phyloP scores from a whole-genome alignment of 2,329 filamentous ascomycete species.

The Zasmidium cellare region DNA sequence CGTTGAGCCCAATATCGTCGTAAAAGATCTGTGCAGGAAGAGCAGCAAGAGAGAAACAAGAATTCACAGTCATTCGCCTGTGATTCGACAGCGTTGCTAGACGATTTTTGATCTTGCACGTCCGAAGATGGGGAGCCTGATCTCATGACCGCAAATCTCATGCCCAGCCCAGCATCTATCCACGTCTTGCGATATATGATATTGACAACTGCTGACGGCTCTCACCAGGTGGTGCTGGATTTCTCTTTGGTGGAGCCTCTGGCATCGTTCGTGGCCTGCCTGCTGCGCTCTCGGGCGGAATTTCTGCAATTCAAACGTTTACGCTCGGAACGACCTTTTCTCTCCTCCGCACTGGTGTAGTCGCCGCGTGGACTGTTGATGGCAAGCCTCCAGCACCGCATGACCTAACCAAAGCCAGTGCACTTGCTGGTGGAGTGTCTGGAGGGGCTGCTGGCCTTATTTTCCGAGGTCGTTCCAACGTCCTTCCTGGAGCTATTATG shows the following conservation, averaged over 20 bases:
- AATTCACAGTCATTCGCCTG: too few relatives aligned
- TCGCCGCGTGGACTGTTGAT: constrained; percentile 34
- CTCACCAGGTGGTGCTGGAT: constrained; percentile 62
- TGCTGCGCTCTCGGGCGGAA: constrained; percentile 66
- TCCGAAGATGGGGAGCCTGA: not conserved
- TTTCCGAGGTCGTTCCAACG: constrained; percentile 57
- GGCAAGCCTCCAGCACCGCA: constrained; percentile 22
- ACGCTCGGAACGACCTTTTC: constrained; percentile 74
- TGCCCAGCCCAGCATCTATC: not conserved
- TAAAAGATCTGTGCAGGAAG: too few relatives aligned
- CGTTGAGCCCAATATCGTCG: too few relatives aligned
- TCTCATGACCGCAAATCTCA: not conserved
- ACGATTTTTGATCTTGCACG: too few relatives aligned
- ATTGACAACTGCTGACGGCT: constrained; percentile 12
- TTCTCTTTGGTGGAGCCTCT: constrained; percentile 51
- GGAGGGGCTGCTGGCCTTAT: constrained; percentile 55
- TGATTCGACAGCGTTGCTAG: too few relatives aligned
- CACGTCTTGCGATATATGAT: too few relatives aligned
- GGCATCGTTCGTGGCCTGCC: constrained; percentile 64
- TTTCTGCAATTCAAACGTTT: constrained; percentile 79
- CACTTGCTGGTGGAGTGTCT: constrained; percentile 69
- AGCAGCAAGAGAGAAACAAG: too few relatives aligned
- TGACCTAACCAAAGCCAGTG: constrained; percentile 67
- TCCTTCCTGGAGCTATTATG: constrained; percentile 59
- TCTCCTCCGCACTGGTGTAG: constrained; percentile 53